Base-by-base conservation (phyloP, 202 grass and related monocot genomes). In the Carex sylvatica region DNA sequence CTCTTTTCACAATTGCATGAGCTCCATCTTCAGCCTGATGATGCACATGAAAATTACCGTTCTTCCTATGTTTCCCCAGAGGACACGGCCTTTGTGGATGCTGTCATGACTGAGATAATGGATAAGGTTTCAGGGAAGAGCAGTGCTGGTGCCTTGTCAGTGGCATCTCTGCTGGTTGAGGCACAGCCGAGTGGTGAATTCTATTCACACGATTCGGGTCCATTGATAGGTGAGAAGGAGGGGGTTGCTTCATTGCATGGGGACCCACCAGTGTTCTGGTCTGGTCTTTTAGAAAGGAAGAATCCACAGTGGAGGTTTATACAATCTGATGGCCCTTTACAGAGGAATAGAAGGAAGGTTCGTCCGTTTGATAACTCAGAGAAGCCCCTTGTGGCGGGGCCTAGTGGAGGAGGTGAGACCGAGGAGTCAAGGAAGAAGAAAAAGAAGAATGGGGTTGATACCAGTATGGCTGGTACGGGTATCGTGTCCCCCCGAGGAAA, bases 311-410 rank as follows among this genome's bases (percentile, higher is more conserved):
- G 95, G 95, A 86, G 84, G 70, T 87, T 90, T 88, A 86, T 98
- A 88, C 83, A 82, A 66, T 63, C 30, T 33, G 79, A 89, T 88
- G 91, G 89, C 35, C 86, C 86, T 84, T 82, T 67, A 66, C 86
- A 92, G 69, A 90, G 95, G 86, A 87, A 83, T 74, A 80, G 92
- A 75, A 91, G 92, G 91, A 98, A 95, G 81, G 78, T 91, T 82
- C 89, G 85, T 33, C 87, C 84, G 31, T 67, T 74, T 23, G 86
- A 88, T 59, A 83, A 88, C 24, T 86, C 66, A 74, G 80, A 54
- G 44, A 47, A 47, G 44, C 44, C 44, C 10, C 44, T 47, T 2
- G 28, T 55, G 26, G 51, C 15, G 31, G 61, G 42, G 79, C 10
- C 78, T 12, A 26, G 61, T 64, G 72, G 51, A 84, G 80, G 66